Conservation (phyloP, 2,329 filamentous ascomycete genomes). For the Claviceps fusiformis region DNA sequence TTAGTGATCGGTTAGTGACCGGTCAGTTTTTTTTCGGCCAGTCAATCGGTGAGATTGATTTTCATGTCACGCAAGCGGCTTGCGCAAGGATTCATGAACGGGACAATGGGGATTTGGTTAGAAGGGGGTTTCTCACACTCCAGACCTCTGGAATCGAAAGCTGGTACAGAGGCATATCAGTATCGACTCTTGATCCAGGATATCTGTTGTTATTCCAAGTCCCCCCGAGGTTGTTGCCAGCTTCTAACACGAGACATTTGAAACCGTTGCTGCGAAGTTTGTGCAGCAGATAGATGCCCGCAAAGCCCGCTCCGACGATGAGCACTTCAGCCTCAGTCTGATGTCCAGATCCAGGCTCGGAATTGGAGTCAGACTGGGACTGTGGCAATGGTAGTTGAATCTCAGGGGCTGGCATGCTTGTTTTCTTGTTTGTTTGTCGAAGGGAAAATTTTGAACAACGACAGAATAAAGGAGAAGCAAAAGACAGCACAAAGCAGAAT, state of each 20-base stretch:
- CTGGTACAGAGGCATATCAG: conserved; percentile 38
- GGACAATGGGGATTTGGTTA: no score
- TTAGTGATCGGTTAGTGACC: not conserved
- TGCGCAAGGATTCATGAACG: no score
- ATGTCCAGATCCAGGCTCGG: not conserved
- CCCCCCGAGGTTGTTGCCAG: conserved; percentile 35
- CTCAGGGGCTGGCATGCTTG: not conserved
- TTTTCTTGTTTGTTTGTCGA: no score
- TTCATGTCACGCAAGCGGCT: no score
- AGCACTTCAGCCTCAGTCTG: conserved; percentile 19
- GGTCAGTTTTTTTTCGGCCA: no score
- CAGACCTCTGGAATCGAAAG: conserved; percentile 37
- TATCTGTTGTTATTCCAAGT: conserved; percentile 45
- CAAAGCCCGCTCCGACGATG: conserved; percentile 32
- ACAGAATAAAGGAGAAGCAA: no score
- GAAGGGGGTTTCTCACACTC: not conserved
- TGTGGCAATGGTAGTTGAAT: not conserved
- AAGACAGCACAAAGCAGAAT: no score
- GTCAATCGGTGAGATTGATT: no score
- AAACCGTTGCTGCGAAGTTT: conserved; percentile 35
- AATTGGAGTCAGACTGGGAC: not conserved
- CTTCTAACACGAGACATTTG: conserved; percentile 36
- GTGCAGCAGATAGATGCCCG: conserved; percentile 37
- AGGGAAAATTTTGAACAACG: not conserved
- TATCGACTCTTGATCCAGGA: conserved; percentile 40